Conservation (phyloP, 2,329 filamentous ascomycete genomes). For the Penicillium concentricum region DNA sequence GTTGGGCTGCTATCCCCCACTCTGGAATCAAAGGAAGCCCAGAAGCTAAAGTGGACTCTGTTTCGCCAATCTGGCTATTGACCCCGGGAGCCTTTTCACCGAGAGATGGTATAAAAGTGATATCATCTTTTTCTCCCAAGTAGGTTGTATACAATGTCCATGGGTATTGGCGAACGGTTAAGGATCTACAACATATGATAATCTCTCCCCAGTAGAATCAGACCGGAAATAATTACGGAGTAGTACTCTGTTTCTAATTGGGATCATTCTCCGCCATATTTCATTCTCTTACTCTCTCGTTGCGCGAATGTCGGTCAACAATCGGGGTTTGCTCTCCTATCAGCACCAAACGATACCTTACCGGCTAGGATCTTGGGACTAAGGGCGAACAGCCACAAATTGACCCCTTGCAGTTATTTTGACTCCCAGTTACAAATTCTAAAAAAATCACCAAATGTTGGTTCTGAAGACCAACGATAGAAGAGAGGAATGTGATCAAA, state of each 20-base stretch:
- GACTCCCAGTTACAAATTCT: not conserved
- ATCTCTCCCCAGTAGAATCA: not conserved
- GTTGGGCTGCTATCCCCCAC: not conserved
- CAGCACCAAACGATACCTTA: constrained; percentile 9
- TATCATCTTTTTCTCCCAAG: not conserved
- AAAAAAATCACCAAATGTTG: not conserved
- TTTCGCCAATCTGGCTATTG: not conserved
- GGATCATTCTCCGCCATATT: not conserved
- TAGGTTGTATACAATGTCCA: not conserved
- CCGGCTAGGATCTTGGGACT: constrained; percentile 9
- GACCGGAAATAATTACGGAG: not conserved
- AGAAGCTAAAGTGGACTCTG: not conserved
- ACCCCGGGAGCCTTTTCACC: not conserved
- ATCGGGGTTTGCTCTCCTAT: constrained; percentile 8
- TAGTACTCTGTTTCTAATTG: not conserved
- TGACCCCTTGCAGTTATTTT: constrained; percentile 8
- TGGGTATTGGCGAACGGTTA: not conserved
- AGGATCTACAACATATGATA: not conserved
- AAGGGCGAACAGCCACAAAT: constrained; percentile 8
- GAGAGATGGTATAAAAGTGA: not conserved
- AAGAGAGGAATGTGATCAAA: not conserved
- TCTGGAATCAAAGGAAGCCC: not conserved
- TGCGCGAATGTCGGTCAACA: constrained; percentile 20
- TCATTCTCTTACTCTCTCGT: not conserved
- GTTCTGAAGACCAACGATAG: not conserved